Evolutionary conservation across 352 stramenopile species (phyloP).

Genomic region (Achlya hypogyna): DNA sequence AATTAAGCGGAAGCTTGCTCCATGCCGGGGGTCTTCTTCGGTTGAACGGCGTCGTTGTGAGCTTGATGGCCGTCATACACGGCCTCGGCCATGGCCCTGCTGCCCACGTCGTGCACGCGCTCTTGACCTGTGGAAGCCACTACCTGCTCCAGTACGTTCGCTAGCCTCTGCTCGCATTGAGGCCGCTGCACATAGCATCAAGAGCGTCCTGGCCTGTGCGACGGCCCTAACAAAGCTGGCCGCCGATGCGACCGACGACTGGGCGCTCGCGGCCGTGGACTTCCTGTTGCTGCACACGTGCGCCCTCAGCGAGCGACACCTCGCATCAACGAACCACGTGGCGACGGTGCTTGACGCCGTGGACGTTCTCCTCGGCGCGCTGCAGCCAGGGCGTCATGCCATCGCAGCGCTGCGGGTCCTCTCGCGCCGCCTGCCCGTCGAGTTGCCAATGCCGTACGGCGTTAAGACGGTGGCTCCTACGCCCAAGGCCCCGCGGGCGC

Average conservation of each 20-base stretch:
- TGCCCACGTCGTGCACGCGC: not conserved
- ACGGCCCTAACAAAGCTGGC: not conserved
- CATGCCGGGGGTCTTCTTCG: slow-evolving; percentile 16
- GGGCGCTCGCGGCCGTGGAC: slow-evolving; percentile 21
- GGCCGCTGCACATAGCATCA: not conserved
- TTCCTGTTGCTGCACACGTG: slow-evolving; percentile 21
- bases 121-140: slow-evolving; percentile 20
- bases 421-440: slow-evolving; percentile 5
- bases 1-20: slow-evolving; percentile 17
- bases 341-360: slow-evolving; percentile 5
- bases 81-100: slow-evolving; percentile 15
- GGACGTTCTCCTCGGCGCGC: slow-evolving; percentile 18
- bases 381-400: not conserved
- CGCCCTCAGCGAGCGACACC: slow-evolving; percentile 3
- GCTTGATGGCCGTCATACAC: slow-evolving; percentile 26
- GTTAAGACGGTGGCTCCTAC: not conserved
- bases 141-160: not conserved
- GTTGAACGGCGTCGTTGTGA: slow-evolving; percentile 26
- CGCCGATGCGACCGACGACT: not conserved
- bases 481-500: not conserved
- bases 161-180: not conserved
- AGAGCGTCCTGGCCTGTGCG: not conserved
- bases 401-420: slow-evolving; percentile 18
- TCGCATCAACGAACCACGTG: slow-evolving; percentile 14
- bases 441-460: not conserved